Base-by-base conservation (phyloP, 768 basidiomycete species). In the Mycena floridula region DNA sequence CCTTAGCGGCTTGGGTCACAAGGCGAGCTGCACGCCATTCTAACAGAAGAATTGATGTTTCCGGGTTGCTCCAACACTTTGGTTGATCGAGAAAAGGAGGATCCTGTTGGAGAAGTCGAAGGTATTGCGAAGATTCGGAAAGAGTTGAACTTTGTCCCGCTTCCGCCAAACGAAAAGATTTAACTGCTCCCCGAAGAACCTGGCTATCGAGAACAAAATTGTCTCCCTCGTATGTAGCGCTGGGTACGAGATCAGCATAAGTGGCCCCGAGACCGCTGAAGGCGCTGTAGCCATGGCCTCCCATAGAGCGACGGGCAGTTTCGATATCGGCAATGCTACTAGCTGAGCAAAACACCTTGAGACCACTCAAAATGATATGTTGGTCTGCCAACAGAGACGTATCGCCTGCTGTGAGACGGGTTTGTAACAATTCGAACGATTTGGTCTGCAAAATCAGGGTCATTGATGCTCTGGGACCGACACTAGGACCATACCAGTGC, bases 121-220 rank as follows among this genome's bases (percentile, higher is more conserved):
- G 72, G 58, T 82, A 86, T 6, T 54, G 52, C 1, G 73, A 68
- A 0, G 77, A 77, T 1, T 75, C 72, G 0, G 77, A 67, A 18
- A 81, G 66, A 5, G 56, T 46, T 3, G 64, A 50, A 25, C 63
- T 59, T 5, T 5, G 38, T 13, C 22, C 38, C 5, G 38, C 23
- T 35, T 15, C 15, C 6, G 76, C 55, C 13, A 48, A 53, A 15
- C 59, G 64, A 54, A 72, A 73, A 0, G 82, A 71, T 52, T 86
- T 89, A 23, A 85, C 61, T 3, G 83, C 82, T 0, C 82, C 77
- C 20, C 84, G 76, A 25, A 85, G 77, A 25, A 86, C 84, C 60
- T 89, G 87, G 39, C 77, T 71, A 51, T 85, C 81, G 9, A 89
- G 70, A 5, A 88, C 81, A 48, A 74, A 88, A 56, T 89, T 89